Base-by-base conservation (phyloP, 139 green algal species). In the Micractinium conductrix region DNA sequence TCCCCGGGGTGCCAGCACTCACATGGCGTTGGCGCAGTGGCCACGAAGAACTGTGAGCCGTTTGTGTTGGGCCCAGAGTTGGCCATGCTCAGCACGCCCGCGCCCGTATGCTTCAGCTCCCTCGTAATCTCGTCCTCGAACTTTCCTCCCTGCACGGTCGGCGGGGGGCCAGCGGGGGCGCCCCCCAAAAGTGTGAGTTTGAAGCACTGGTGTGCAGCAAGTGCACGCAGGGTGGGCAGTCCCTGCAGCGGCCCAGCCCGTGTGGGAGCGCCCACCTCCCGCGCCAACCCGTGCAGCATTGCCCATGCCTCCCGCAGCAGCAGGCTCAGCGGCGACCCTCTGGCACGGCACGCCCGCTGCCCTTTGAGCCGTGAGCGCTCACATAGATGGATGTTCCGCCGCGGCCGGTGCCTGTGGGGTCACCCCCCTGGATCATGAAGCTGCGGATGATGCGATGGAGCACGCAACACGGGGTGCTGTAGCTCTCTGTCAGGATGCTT, bases 341-440 rank as follows among this genome's bases (percentile, higher is more conserved):
- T 37, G 26, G 2, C 60, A 68, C 22, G 24, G 55, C 21, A 30
- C 19, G 55, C 16, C 55, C 26, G 16, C 17, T 65, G 16, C 55
- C 62, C 62, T 37, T 12, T 33, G 6, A 8, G 24, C 60, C 26
- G 2, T 33, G 1, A 10, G 44, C 7, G n/a, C 75, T 81, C 76
- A 73, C 94, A 58, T 93, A 99, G 33, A 99, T 97, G 75, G 90
- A 97, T 72, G 96, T 91, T 19, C 97, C 97, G 42, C 96, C 97
- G 24, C 87, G 91, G 7, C 97, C 97, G 4, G 94, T 99, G 58
- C 96, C 97, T 0, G 96, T 98, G 16, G 97, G 97, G 81, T 99
- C 97, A 45, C 97, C 97, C 16, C 96, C 96, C 89, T 97, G 94
- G 16, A 98, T 94, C 96, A 99, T 98, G 87, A 99, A 99, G 84